Percentiles rank a stretch among this genome's conserved stretches.
phyloP scores from a whole-genome alignment of 2,329 filamentous ascomycete species.

The Dactylonectria estremocensis region DNA sequence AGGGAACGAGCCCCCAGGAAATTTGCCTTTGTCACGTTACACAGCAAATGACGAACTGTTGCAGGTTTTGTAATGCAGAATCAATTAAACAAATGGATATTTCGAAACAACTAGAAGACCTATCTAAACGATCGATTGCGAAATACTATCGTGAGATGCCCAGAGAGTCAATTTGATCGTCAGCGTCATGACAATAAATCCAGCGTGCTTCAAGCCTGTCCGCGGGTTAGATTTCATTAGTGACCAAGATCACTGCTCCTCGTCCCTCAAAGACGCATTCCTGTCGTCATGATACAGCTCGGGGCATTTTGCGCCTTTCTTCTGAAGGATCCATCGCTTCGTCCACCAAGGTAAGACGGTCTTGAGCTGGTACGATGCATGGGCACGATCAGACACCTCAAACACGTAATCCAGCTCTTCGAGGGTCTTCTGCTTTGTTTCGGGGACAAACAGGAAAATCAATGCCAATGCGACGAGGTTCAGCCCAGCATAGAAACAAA shows the following conservation, averaged over 20 bases:
- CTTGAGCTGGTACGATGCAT: constrained; percentile 57
- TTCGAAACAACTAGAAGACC: too few relatives aligned
- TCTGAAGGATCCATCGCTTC: constrained; percentile 45
- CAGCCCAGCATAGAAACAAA: constrained; percentile 63
- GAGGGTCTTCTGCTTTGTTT: constrained; percentile 66
- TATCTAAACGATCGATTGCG: too few relatives aligned
- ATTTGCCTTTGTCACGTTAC: too few relatives aligned
- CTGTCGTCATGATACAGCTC: constrained; percentile 30
- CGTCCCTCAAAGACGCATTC: not conserved
- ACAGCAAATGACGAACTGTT: too few relatives aligned
- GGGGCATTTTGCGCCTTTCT: constrained; percentile 20
- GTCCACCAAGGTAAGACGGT: constrained; percentile 57
- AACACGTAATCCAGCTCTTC: constrained; percentile 68
- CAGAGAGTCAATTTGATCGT: too few relatives aligned
- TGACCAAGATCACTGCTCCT: not conserved
- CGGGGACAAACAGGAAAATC: constrained; percentile 65
- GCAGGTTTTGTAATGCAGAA: too few relatives aligned
- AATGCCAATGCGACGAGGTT: constrained; percentile 62
- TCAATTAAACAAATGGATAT: too few relatives aligned
- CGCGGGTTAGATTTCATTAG: not conserved
- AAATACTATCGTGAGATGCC: too few relatives aligned
- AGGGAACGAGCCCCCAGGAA: too few relatives aligned
- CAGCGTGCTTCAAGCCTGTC: not conserved
- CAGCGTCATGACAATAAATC: not conserved
- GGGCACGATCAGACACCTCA: constrained; percentile 57